Conservation (phyloP, 2,329 filamentous ascomycete genomes). For the Fusarium buharicum region DNA sequence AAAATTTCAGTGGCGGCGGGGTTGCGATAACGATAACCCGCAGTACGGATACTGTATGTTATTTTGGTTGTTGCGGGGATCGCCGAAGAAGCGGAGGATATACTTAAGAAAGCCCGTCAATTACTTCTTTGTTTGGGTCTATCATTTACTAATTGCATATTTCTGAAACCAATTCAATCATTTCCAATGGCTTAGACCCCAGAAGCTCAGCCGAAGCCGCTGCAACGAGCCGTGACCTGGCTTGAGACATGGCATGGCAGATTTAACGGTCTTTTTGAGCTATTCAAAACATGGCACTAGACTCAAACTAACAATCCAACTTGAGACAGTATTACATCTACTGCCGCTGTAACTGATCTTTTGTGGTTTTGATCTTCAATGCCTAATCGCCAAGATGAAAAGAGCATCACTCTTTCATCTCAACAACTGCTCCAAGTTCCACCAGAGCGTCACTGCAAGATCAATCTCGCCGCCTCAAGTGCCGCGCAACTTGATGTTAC, state of each 20-base stretch:
- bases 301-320: neutral
- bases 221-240: slow-evolving; percentile 29
- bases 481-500: slow-evolving; percentile 21
- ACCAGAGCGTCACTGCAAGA: slow-evolving; percentile 20
- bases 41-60: neutral
- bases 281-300: neutral
- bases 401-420: slow-evolving; percentile 6
- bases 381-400: neutral
- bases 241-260: slow-evolving; percentile 13
- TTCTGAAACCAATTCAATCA: no score
- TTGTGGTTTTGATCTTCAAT: no score
- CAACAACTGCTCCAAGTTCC: neutral
- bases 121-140: no score
- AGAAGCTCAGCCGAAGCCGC: neutral
- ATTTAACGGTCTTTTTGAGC: slow-evolving; percentile 8
- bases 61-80: neutral
- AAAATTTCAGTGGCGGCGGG: slow-evolving; percentile 48
- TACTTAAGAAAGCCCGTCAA: no score
- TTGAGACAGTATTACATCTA: neutral
- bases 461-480: slow-evolving; percentile 17
- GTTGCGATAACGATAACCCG: slow-evolving; percentile 56
- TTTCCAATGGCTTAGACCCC: no score
- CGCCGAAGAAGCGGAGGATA: neutral
- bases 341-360: neutral
- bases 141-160: no score